These are phyloP conservation scores for Nannochloropsis oceanica DNA, from an alignment of 108 stramenopile genomes.

Conservation along the genomic window DNA sequence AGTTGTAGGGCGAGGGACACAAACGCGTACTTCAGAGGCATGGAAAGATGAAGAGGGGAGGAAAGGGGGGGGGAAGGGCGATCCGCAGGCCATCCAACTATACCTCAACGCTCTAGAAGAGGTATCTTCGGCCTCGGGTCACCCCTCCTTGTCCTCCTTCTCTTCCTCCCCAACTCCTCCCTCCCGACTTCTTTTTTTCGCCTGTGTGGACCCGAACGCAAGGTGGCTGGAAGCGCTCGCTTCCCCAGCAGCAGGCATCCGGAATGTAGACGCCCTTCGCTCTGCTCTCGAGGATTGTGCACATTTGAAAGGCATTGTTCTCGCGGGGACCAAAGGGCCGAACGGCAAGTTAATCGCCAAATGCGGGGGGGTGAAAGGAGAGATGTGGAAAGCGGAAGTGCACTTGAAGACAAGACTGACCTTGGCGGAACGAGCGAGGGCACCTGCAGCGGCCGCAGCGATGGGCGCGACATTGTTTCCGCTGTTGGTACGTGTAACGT, in stretches of 20 bases:
- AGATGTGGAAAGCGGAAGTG: background rate
- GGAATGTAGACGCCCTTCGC: background rate
- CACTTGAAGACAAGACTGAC: background rate
- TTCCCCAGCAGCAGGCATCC: background rate
- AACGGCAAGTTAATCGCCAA: too few relatives aligned
- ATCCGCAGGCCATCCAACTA: too few relatives aligned
- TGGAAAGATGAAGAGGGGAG: too few relatives aligned
- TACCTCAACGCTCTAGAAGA: too few relatives aligned
- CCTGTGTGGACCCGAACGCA: background rate
- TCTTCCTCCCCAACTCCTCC: too few relatives aligned
- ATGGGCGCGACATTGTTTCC: background rate
- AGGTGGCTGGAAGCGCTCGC: background rate
- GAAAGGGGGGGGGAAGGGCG: too few relatives aligned
- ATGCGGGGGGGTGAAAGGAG: background rate
- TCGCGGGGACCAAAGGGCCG: background rate
- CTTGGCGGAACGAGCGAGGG: background rate
- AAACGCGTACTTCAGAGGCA: too few relatives aligned
- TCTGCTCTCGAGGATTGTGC: background rate
- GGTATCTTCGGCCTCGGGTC: too few relatives aligned
- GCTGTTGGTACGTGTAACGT: background rate
- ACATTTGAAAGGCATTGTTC: background rate
- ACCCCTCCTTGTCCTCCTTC: too few relatives aligned
- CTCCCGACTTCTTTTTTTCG: too few relatives aligned
- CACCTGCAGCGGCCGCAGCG: background rate
- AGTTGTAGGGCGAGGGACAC: too few relatives aligned